Percentiles rank a stretch among this genome's conserved stretches.
Evolutionary conservation across 208 protist species (phyloP).

Genomic region (Crithidia brevicula): DNA sequence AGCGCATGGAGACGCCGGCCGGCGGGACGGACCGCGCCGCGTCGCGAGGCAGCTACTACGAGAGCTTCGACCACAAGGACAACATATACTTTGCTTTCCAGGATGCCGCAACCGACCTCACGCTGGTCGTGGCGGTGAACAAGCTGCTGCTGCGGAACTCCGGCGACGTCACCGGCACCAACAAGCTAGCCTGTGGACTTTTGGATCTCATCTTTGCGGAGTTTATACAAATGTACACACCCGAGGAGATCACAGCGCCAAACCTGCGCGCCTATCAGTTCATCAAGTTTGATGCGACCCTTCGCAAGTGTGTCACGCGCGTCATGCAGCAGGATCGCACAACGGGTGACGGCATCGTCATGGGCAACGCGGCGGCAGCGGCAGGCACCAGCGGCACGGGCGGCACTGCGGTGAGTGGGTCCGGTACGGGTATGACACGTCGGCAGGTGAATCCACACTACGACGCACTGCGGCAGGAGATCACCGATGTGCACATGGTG

Average conservation of each 20-base stretch:
- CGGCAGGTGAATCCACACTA: constrained; percentile 79
- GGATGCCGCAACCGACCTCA: constrained; percentile 83
- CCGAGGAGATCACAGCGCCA: constrained; percentile 52
- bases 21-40: constrained; percentile 41
- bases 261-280: constrained; percentile 86
- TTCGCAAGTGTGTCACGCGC: constrained; percentile 72
- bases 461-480: constrained; percentile 77
- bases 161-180: constrained; percentile 71
- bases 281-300: constrained; percentile 88
- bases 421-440: constrained; percentile 40
- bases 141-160: constrained; percentile 87
- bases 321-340: constrained; percentile 76
- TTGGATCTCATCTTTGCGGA: constrained; percentile 81
- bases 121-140: constrained; percentile 89
- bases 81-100: constrained; percentile 92
- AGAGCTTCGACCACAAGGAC: constrained; percentile 91
- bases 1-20: constrained; percentile 82
- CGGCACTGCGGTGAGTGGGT: constrained; percentile 23
- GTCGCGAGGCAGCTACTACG: constrained; percentile 82
- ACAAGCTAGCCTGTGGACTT: constrained; percentile 84
- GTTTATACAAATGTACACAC: constrained; percentile 68
- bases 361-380: constrained; percentile 16
- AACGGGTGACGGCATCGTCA: constrained; percentile 48
- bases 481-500: constrained; percentile 91
- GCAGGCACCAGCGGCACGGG: constrained; percentile 15